Evolutionary conservation across 2,329 filamentous ascomycete species (phyloP).

Genomic region (Metarhizium guizhouense): DNA sequence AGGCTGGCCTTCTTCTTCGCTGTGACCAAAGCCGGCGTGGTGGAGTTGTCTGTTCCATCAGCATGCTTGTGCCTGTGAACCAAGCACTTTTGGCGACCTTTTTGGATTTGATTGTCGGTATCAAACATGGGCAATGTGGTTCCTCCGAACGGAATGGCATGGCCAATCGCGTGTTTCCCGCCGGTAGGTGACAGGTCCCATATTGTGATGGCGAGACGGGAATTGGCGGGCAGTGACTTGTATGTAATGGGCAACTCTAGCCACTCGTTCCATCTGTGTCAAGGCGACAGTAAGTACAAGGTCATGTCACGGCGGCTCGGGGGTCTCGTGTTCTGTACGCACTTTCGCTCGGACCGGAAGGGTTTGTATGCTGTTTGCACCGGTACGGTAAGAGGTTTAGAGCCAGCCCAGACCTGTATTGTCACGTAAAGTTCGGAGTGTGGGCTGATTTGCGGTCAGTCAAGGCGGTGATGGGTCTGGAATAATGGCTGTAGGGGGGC

Average conservation of each 20-base stretch:
- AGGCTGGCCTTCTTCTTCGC: constrained; percentile 44
- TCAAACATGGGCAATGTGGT: constrained; percentile 92
- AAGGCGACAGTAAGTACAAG: neutral
- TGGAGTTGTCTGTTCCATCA: constrained; percentile 73
- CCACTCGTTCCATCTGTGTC: constrained; percentile 85
- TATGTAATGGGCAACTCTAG: constrained; percentile 79
- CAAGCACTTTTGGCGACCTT: constrained; percentile 84
- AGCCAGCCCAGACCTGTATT: constrained; percentile 89
- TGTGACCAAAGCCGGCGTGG: constrained; percentile 61
- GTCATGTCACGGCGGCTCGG: neutral
- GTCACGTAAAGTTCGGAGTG: constrained; percentile 89
- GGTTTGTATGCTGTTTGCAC: constrained; percentile 88
- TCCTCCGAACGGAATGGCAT: constrained; percentile 86
- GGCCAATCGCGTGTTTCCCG: constrained; percentile 57
- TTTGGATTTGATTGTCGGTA: constrained; percentile 80
- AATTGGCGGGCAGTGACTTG: constrained; percentile 69
- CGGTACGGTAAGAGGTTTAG: constrained; percentile 85
- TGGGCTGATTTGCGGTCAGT: constrained; percentile 39
- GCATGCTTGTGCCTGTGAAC: constrained; percentile 75
- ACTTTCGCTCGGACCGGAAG: constrained; percentile 68
- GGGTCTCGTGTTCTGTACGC: constrained; percentile 4
- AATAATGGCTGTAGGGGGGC: constrained; percentile 1
- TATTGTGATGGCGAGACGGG: constrained; percentile 82
- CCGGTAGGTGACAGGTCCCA: constrained; percentile 89
- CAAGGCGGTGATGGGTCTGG: neutral